Conservation (phyloP, 495 filamentous ascomycete species). For the Podospora conica region DNA sequence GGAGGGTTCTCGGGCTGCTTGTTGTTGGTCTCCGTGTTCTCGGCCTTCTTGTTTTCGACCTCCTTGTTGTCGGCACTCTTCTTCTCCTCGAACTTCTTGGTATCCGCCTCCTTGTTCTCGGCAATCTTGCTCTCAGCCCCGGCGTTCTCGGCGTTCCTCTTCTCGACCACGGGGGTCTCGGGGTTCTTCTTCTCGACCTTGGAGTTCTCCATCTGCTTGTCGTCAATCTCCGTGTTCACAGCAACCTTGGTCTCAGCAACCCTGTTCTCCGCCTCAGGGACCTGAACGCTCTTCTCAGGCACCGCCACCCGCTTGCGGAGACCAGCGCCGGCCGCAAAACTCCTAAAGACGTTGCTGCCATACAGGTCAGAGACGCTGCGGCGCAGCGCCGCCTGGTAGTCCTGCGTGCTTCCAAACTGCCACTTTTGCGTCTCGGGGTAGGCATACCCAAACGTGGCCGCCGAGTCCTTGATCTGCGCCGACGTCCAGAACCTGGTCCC, state of each 20-base stretch:
- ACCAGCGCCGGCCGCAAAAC: conserved; percentile 9
- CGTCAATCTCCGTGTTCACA: background rate
- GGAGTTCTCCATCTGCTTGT: no score
- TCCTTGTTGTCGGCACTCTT: background rate
- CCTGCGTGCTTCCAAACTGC: conserved; percentile 5
- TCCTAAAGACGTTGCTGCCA: conserved; percentile 22
- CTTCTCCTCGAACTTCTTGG: no score
- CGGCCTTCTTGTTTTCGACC: background rate
- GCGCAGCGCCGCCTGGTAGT: conserved; percentile 17
- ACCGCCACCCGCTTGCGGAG: background rate
- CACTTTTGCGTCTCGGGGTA: conserved; percentile 50
- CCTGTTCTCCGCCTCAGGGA: background rate
- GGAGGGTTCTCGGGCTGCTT: background rate
- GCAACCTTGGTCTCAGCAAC: background rate
- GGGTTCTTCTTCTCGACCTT: no score
- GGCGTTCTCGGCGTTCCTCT: background rate
- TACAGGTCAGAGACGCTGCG: conserved; percentile 18
- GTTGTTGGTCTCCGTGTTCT: background rate
- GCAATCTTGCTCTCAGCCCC: background rate
- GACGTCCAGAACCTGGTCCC: conserved; percentile 43
- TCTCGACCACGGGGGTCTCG: no score
- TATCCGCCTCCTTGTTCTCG: background rate
- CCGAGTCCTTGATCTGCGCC: conserved; percentile 29
- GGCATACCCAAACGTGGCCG: conserved; percentile 47
- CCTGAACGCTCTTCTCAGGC: background rate